phyloP scores from a whole-genome alignment of 179 eudicot genomes.

The Kewa caespitosa region DNA sequence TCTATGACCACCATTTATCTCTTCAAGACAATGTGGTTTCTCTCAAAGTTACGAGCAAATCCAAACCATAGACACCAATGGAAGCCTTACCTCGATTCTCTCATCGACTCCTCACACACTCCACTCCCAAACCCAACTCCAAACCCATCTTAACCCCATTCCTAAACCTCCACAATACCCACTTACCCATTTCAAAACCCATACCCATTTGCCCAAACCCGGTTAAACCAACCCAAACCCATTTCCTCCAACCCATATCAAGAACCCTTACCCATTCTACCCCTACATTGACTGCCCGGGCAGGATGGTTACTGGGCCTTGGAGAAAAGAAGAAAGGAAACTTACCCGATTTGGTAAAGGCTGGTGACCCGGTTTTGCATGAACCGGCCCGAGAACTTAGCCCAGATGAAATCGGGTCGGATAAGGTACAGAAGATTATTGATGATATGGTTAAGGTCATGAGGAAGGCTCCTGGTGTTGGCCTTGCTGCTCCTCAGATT shows the following conservation, averaged over 20 bases:
- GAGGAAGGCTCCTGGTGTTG: slow-evolving; percentile 95
- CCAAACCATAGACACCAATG: slow-evolving; percentile 30
- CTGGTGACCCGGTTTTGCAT: slow-evolving; percentile 98
- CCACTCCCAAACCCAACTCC: slow-evolving; percentile 18
- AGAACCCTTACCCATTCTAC: slow-evolving; percentile 29
- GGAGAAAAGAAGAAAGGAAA: slow-evolving; percentile 47
- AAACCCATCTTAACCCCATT: slow-evolving; percentile 22
- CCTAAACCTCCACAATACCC: slow-evolving; percentile 22
- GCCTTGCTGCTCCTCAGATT: slow-evolving; percentile 98
- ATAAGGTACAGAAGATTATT: slow-evolving; percentile 65
- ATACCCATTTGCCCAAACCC: slow-evolving; percentile 25
- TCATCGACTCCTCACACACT: slow-evolving; percentile 36
- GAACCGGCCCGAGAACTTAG: slow-evolving; percentile 72
- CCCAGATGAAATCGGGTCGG: slow-evolving; percentile 75
- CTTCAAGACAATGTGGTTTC: too few relatives aligned
- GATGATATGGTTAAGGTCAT: slow-evolving; percentile 84
- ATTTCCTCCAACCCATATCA: slow-evolving; percentile 14
- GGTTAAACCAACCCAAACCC: slow-evolving; percentile 22
- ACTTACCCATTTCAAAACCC: slow-evolving; percentile 29
- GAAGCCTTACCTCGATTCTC: slow-evolving; percentile 45
- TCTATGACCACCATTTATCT: too few relatives aligned
- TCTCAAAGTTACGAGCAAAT: too few relatives aligned
- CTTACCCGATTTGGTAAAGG: slow-evolving; percentile 74
- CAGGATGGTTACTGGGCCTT: slow-evolving; percentile 77
- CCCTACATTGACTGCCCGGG: slow-evolving; percentile 29